phyloP scores from a whole-genome alignment of 2,329 filamentous ascomycete species.

The Ophiostoma triangulosporum region DNA sequence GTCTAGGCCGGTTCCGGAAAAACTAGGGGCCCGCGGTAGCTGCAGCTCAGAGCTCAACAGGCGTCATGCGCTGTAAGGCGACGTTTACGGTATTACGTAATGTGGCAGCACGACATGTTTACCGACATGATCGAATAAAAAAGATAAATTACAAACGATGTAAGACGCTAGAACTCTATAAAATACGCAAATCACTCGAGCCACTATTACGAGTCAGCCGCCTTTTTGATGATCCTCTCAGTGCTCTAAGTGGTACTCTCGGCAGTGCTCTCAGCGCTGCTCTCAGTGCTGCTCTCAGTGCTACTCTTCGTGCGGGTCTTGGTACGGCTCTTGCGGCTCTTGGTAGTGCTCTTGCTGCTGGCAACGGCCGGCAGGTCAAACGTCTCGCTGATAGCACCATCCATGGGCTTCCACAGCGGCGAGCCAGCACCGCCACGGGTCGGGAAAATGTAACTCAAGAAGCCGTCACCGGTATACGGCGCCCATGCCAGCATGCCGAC shows the following conservation, averaged over 20 bases:
- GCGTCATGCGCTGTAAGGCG: too few species aligned
- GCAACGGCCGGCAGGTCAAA: constrained; percentile 50
- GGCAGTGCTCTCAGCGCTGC: too few species aligned
- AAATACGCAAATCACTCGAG: too few species aligned
- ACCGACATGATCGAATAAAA: too few species aligned
- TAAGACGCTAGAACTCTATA: too few species aligned
- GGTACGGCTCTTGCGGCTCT: not conserved
- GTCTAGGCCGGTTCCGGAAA: constrained; percentile 8
- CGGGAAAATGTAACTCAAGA: constrained; percentile 3
- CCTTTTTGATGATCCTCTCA: not conserved
- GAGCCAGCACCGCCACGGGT: constrained; percentile 8
- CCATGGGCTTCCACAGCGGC: constrained; percentile 46
- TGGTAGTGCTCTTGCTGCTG: not conserved
- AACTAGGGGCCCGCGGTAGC: constrained; percentile 6
- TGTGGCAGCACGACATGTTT: too few species aligned
- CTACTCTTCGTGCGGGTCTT: not conserved
- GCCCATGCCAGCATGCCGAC: constrained; percentile 82
- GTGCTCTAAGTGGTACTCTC: too few species aligned
- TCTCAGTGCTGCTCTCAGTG: not conserved
- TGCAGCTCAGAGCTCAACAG: too few species aligned
- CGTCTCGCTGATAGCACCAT: constrained; percentile 47
- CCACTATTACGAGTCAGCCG: not conserved
- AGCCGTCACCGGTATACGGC: constrained; percentile 23
- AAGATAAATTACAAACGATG: too few species aligned
- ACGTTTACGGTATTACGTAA: too few species aligned